These are phyloP conservation scores for Zygoascus bituminiphila DNA, from an alignment of 805 yeast genomes.

Conservation along the genomic window DNA sequence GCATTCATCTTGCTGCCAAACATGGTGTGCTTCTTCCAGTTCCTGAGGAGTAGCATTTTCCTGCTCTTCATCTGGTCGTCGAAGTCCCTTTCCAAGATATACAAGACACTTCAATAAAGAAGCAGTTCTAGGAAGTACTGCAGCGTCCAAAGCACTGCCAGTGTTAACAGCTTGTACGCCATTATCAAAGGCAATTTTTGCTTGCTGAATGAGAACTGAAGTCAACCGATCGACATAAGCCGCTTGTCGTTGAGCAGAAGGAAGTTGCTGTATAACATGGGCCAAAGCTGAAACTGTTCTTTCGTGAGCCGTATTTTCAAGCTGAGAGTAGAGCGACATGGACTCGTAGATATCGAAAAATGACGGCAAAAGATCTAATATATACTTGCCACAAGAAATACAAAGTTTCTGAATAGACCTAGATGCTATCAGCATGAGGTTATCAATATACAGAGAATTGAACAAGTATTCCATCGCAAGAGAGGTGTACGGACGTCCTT, in stretches of 20 bases:
- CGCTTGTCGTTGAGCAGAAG: slow-evolving; percentile 22
- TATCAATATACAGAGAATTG: slow-evolving; percentile 26
- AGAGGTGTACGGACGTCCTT: slow-evolving; percentile 40
- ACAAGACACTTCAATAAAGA: slow-evolving; percentile 56
- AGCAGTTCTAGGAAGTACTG: slow-evolving; percentile 27
- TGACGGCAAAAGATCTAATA: slow-evolving; percentile 20
- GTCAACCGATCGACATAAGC: slow-evolving; percentile 30
- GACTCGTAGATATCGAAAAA: slow-evolving; percentile 24
- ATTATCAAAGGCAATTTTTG: slow-evolving; percentile 6
- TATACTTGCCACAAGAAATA: slow-evolving; percentile 23
- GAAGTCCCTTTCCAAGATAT: slow-evolving; percentile 66
- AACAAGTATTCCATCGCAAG: slow-evolving; percentile 50
- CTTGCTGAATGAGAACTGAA: slow-evolving; percentile 15
- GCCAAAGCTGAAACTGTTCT: slow-evolving; percentile 29
- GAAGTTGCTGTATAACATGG: slow-evolving; percentile 24
- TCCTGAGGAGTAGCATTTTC: slow-evolving; percentile 27
- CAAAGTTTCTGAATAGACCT: slow-evolving; percentile 47
- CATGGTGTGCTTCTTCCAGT: slow-evolving; percentile 3
- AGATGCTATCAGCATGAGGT: slow-evolving; percentile 36
- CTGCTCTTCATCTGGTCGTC: slow-evolving; percentile 47
- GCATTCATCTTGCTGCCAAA: slow-evolving; percentile 25
- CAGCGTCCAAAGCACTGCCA: background rate
- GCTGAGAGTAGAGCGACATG: slow-evolving; percentile 14
- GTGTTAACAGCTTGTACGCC: background rate
- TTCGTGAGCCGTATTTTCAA: slow-evolving; percentile 22